Conservation (phyloP, 768 basidiomycete genomes). For the Mycena vitilis region DNA sequence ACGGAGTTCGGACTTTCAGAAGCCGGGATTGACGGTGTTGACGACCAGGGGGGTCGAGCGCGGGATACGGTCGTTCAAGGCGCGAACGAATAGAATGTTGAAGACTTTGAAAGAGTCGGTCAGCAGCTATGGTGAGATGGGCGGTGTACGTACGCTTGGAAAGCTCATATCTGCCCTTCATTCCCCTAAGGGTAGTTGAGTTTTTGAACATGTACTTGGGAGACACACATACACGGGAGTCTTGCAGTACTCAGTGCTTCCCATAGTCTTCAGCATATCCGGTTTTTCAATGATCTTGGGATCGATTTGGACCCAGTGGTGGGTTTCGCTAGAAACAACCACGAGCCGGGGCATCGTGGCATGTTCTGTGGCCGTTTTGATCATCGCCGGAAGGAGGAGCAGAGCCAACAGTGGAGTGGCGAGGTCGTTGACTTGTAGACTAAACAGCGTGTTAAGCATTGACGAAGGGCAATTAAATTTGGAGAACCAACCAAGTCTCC, state of each 20-base stretch:
- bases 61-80: slow-evolving; percentile 29
- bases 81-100: slow-evolving; percentile 36
- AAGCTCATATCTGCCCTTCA: neutral
- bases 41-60: slow-evolving; percentile 28
- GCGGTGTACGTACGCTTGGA: slow-evolving; percentile 29
- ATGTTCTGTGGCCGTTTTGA: slow-evolving; percentile 34
- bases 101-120: slow-evolving; percentile 27
- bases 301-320: slow-evolving; percentile 25
- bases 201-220: neutral
- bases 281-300: slow-evolving; percentile 4
- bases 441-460: slow-evolving; percentile 11
- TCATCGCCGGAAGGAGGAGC: slow-evolving; percentile 43
- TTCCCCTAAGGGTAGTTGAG: neutral
- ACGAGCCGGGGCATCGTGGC: slow-evolving; percentile 31
- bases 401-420: slow-evolving; percentile 43
- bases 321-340: slow-evolving; percentile 41
- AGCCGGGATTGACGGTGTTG: slow-evolving; percentile 36
- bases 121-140: neutral
- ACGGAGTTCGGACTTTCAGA: slow-evolving; percentile 36
- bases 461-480: neutral
- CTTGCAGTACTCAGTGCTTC: slow-evolving; percentile 35
- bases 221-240: too few relatives aligned
- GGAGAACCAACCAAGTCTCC: neutral
- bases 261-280: slow-evolving; percentile 35
- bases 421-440: slow-evolving; percentile 48